Percentiles rank a stretch among this genome's conserved stretches.
Evolutionary conservation across 768 basidiomycete genomes (phyloP).

Genomic region (Hemileccinum rubropunctum): DNA sequence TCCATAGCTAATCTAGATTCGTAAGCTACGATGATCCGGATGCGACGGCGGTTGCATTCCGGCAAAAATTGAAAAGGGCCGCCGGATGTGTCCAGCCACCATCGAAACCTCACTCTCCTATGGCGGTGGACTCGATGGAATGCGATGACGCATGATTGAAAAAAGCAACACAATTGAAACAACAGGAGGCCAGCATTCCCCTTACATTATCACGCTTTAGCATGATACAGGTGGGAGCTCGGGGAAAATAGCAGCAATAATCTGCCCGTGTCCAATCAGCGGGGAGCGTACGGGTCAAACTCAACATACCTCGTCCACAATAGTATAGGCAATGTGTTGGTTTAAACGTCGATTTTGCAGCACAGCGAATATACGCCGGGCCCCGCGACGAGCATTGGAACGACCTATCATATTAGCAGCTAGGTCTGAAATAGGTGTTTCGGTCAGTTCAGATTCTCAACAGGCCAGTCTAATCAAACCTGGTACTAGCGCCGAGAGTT

Average conservation of each 20-base stretch:
- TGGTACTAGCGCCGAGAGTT: constrained; percentile 87
- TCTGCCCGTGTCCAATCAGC: constrained; percentile 32
- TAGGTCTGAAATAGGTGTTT: constrained; percentile 53
- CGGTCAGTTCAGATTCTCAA: neutral
- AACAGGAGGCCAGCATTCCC: neutral
- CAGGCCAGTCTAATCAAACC: constrained; percentile 44
- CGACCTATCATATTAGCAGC: constrained; percentile 99
- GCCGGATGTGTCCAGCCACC: neutral
- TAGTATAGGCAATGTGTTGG: constrained; percentile 86
- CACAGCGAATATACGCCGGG: constrained; percentile 88
- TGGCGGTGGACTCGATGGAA: constrained; percentile 14
- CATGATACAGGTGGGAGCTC: constrained; percentile 32
- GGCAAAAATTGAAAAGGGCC: constrained; percentile 37
- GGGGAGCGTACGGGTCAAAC: neutral
- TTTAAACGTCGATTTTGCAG: constrained; percentile 93
- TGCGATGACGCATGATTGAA: constrained; percentile 2
- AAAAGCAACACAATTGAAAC: neutral
- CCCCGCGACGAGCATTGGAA: constrained; percentile 90
- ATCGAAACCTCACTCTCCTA: constrained; percentile 9
- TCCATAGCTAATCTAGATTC: neutral
- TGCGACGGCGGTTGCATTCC: constrained; percentile 51
- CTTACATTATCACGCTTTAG: neutral
- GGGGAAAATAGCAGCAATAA: constrained; percentile 61
- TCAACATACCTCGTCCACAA: constrained; percentile 79
- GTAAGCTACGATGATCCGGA: constrained; percentile 63